These are phyloP conservation scores for Coniosporium apollinis DNA, from an alignment of 495 filamentous ascomycete genomes.

Conservation along the genomic window DNA sequence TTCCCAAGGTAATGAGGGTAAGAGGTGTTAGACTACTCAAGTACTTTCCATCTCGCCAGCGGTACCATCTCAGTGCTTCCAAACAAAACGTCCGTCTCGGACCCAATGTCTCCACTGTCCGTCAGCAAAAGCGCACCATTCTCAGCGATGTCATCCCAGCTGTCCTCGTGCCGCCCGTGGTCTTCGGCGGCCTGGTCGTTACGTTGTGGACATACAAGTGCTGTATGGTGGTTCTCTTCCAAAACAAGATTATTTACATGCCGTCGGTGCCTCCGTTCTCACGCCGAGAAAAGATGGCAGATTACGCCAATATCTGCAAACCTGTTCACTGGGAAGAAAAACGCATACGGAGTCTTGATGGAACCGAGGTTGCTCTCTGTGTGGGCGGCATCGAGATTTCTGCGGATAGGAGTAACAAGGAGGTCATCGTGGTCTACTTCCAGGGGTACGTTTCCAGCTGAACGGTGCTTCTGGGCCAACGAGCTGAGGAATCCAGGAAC, in stretches of 20 bases:
- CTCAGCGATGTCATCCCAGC: conserved; percentile 27
- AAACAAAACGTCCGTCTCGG: neutral
- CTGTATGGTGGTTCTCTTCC: conserved; percentile 60
- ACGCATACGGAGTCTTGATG: conserved; percentile 35
- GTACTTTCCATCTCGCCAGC: neutral
- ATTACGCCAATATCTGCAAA: conserved; percentile 39
- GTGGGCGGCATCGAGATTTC: conserved; percentile 25
- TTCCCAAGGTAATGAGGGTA: too few species aligned
- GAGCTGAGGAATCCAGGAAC: conserved; percentile 27
- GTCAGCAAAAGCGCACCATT: conserved; percentile 3
- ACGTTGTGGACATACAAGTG: conserved; percentile 67
- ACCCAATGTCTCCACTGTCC: neutral
- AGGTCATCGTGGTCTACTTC: conserved; percentile 39
- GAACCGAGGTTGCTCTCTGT: conserved; percentile 41
- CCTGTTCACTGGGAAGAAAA: conserved; percentile 49
- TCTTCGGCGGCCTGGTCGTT: conserved; percentile 50
- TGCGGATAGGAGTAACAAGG: conserved; percentile 2
- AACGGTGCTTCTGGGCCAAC: conserved; percentile 5
- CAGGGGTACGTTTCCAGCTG: conserved; percentile 28
- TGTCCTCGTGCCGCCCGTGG: conserved; percentile 41
- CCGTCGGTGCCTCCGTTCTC: conserved; percentile 49
- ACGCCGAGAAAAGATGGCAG: conserved; percentile 38
- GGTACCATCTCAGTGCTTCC: neutral
- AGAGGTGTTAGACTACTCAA: too few species aligned
- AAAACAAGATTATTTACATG: conserved; percentile 77